A percentile compares a stretch with the other conserved stretches of the same genome.
Evolutionary conservation across 2,329 filamentous ascomycete genomes (phyloP).

Genomic region (Diaporthe sp.): DNA sequence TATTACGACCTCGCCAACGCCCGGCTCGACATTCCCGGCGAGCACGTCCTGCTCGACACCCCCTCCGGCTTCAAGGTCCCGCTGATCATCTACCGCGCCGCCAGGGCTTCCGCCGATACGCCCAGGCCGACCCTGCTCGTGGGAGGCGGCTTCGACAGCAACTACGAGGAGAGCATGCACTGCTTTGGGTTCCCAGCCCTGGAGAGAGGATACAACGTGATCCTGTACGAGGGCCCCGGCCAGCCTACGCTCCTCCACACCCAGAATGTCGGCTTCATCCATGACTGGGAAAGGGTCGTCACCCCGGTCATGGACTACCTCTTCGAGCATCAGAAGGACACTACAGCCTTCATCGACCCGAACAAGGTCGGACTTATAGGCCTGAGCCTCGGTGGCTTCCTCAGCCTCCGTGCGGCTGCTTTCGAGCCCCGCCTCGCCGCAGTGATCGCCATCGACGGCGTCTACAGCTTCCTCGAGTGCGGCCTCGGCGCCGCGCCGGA

Average conservation of each 20-base stretch:
- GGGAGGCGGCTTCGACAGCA: constrained; percentile 52
- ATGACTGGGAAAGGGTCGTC: constrained; percentile 57
- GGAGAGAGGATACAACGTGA: constrained; percentile 57
- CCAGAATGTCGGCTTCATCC: constrained; percentile 58
- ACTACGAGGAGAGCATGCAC: constrained; percentile 54
- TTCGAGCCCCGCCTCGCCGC: constrained; percentile 59
- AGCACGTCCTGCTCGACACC: constrained; percentile 50
- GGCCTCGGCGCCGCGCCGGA: neutral
- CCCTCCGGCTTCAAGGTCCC: neutral
- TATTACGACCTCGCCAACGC: constrained; percentile 51
- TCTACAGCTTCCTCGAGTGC: constrained; percentile 47
- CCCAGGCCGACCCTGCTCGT: constrained; percentile 51
- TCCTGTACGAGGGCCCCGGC: constrained; percentile 62
- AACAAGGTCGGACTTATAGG: constrained; percentile 55
- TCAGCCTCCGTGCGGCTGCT: constrained; percentile 56
- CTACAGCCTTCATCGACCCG: constrained; percentile 49
- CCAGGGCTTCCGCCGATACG: neutral
- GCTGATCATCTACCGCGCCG: constrained; percentile 5
- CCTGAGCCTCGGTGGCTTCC: constrained; percentile 56
- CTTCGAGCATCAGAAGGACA: constrained; percentile 18
- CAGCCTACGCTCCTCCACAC: constrained; percentile 56
- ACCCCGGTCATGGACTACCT: constrained; percentile 57
- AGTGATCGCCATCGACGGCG: constrained; percentile 55
- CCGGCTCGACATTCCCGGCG: constrained; percentile 51
- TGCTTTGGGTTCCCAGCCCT: constrained; percentile 47